Evolutionary conservation across 345 rosid genomes (phyloP).

Genomic region (Adansonia digitata): DNA sequence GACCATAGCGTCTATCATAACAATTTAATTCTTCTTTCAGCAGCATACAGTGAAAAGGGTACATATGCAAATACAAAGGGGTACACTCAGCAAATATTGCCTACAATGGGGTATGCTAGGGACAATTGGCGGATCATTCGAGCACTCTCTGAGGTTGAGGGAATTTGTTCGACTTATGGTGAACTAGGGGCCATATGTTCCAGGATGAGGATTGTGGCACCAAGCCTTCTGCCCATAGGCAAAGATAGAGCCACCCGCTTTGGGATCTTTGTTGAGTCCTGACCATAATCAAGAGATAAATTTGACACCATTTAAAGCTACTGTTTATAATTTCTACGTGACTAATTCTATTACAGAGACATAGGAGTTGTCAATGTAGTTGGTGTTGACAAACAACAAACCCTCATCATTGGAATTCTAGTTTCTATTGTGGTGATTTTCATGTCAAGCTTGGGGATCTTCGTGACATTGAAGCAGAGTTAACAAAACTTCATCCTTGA

Average conservation of each 20-base stretch:
- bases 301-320: constrained; percentile 46
- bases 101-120: constrained; percentile 93
- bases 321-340: constrained; percentile 84
- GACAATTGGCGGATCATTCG: constrained; percentile 97
- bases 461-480: too few relatives aligned
- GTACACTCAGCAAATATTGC: constrained; percentile 74
- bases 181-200: constrained; percentile 54
- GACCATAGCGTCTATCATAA: constrained; percentile 86
- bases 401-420: too few relatives aligned
- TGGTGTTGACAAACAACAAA: too few relatives aligned
- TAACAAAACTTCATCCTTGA: too few relatives aligned
- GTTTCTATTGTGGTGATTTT: too few relatives aligned
- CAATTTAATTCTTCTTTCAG: constrained; percentile 82
- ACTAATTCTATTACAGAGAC: constrained; percentile 91
- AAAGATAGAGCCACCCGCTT: constrained; percentile 71
- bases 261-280: constrained; percentile 61
- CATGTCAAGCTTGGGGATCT: too few relatives aligned
- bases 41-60: constrained; percentile 92
- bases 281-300: constrained; percentile 42
- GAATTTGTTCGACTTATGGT: constrained; percentile 68
- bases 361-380: too few relatives aligned
- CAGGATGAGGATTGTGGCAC: constrained; percentile 78
- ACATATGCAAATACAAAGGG: constrained; percentile 96
- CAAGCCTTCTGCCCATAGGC: constrained; percentile 68
- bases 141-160: constrained; percentile 86